Base-by-base conservation (phyloP, 1,139 yeast species). In the Taphrina sp. region DNA sequence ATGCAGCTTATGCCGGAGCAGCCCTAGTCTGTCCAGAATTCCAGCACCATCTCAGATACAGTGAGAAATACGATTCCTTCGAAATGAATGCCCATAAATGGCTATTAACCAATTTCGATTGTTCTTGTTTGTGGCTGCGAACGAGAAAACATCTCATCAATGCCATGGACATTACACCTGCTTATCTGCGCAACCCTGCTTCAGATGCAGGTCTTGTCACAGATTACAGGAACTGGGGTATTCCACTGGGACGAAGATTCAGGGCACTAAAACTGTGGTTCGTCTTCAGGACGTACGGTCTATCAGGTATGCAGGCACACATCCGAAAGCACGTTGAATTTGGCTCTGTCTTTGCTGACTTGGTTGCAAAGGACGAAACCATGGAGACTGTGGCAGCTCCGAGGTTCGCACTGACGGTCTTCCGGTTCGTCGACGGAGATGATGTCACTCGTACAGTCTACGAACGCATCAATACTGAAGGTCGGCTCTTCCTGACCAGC, bases 71-170 rank as follows among this genome's bases (percentile, higher is more conserved):
- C 58, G 64, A 62, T 57, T 62, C 64, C 37, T 60, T 62, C 42
- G 63, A 62, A 37, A 31, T 62, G 56, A 62, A 62, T 51, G 60
- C 61, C 60, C 64, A 62, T 44, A 62, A 62, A 33, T 62, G 64
- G 64, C 58, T 62, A 22, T 57, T 62, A 8, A 62, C 61, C 31
- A 62, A 62, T 49, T 62, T 62, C 29, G 64, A 62, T 35, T 61
- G 62, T 29, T 56, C 59, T 29, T 62, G 63, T 37, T 24, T 62
- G 46, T 62, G 52, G 47, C 56, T 62, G 20, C 61, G 60, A 17
- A 42, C 51, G 7, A 59, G 64, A 5, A 35, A 38, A 19, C 43
- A 60, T 34, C 59, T 62, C 26, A 59, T 52, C 22, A 57, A 59
- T 20, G 62, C 63, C 20, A 55, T 62, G 44, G 57, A 63, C 19